Base-by-base conservation (phyloP, 2,329 filamentous ascomycete genomes). In the Juglanconis oblonga region DNA sequence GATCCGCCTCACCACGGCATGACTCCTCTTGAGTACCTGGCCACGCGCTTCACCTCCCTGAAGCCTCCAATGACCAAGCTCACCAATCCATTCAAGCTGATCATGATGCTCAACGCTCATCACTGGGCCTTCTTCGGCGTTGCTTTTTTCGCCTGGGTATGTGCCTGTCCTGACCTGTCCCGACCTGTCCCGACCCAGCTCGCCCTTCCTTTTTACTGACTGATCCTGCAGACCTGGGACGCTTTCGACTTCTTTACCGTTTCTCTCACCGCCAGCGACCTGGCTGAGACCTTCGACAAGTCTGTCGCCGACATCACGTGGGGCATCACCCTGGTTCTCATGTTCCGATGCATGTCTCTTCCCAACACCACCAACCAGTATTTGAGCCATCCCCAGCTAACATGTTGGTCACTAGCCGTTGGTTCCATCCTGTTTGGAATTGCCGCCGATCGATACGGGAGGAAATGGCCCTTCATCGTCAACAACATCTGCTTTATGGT, bases 401-500 rank as follows among this genome's bases (percentile, higher is more conserved):
- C 38, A 44, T 14, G 32, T 29, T 8, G 32, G 24, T 44, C 17
- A 4, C 31, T 36, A 57, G 55, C 54, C 3, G 73, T 84, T 10
- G 83, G 83, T 0, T 80, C 82, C 4, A 72, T 84, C 48, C 24
- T 78, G 9, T 86, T 86, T 57, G 83, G 83, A 63, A 75, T 84
- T 32, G 79, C 79, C 0, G 74, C 79, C 24, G 83, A 86, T 71
- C 76, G 81, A 40, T 86, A 83, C 64, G 83, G 83, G 4, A 74
- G 83, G 52, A 85, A 84, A 69, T 91, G 89, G 87, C 89, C 89
- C 1, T 91, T 92, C 76, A 81, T 92, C 13, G 69, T 89, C 61
- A 92, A 92, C 74, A 90, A 92, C 73, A 62, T 91, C 29, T 77
- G 93, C 24, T 86, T 93, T 61, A 87, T 90, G 42, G 71, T 87